Evolutionary conservation across 345 rosid species (phyloP).

Genomic region (Stellera chamaejasme): DNA sequence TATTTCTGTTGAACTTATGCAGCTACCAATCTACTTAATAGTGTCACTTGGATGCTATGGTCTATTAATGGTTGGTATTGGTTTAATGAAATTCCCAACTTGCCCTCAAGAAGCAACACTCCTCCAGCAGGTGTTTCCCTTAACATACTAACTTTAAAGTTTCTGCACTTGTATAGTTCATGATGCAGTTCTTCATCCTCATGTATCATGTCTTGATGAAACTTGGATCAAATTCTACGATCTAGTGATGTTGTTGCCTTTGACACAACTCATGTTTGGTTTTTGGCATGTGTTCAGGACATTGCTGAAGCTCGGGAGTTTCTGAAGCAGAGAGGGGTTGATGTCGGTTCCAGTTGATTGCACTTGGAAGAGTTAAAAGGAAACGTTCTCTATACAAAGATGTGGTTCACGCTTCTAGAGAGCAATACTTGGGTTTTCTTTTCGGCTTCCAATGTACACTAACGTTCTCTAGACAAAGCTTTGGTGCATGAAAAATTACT

Average conservation of each 20-base stretch:
- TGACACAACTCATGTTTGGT: too few relatives aligned
- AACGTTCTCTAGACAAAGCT: too few relatives aligned
- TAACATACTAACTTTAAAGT: too few relatives aligned
- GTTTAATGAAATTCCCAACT: constrained; percentile 63
- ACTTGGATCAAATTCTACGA: too few relatives aligned
- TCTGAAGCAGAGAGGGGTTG: constrained; percentile 58
- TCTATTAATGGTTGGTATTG: constrained; percentile 67
- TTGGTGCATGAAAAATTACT: too few relatives aligned
- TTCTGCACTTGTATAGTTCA: too few relatives aligned
- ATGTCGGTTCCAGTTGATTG: constrained; percentile 43
- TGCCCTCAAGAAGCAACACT: constrained; percentile 67
- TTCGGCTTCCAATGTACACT: too few relatives aligned
- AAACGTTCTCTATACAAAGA: too few relatives aligned
- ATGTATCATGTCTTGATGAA: background rate
- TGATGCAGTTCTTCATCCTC: background rate
- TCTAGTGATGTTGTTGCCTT: background rate
- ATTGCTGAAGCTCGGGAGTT: constrained; percentile 70
- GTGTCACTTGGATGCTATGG: constrained; percentile 76
- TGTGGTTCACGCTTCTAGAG: too few relatives aligned
- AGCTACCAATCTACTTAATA: constrained; percentile 63
- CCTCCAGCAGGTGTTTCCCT: constrained; percentile 44
- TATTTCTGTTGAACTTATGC: background rate
- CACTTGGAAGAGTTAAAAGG: too few relatives aligned
- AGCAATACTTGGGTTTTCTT: too few relatives aligned
- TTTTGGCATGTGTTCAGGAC: constrained; percentile 36